Evolutionary conservation across 208 protist species (phyloP), one percentile per base, ranked within the genome.

Genomic region (Naegleria lovaniensis): DNA sequence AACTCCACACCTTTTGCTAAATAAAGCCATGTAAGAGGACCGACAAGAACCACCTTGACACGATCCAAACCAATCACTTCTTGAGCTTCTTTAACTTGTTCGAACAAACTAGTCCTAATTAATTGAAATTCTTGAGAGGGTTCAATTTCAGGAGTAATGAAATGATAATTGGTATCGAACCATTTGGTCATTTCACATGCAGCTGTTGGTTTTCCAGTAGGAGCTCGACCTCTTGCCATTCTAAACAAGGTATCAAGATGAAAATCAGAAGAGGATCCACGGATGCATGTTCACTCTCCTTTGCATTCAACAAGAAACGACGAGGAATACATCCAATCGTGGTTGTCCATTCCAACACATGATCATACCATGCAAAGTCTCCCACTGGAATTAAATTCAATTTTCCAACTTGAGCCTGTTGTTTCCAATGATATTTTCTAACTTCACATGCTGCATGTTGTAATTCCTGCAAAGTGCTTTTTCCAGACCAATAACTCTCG

Each of bases 161-260:
- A 97, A 90, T 98, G 96, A 90, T 98, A 98, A 93, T 98, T 98
- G 43, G 96, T 97, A 91, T 98, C 96, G 91, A 98, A 97, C 95
- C 96, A 98, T 91, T 98, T 98, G 58, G 94, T 97, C 96, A 98
- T 98, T 90, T 98, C 95, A 9, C 94, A 85, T 7, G 95, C 94
- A 40, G 94, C 93, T 0, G 89, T 88, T n/a, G 94, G 94, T 83
- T 92, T 15, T 13, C 84, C 84, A 55, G 38, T 87, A 38, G 84
- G 41, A 36, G 84, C 93, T 38, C 93, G 93, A 83, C 96, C 96
- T 84, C 96, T 94, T n/a, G 88, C 96, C 89, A 96, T 94, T n/a
- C 95, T 94, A 91, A 98, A 98, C 85, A 96, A 95, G 0, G 95
- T 96, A 89, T 96, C 93, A 7, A 97, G 43, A 15, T 84, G 90